Evolutionary conservation across 2,329 filamentous ascomycete genomes (phyloP).

Genomic region (Xylariales sp.): DNA sequence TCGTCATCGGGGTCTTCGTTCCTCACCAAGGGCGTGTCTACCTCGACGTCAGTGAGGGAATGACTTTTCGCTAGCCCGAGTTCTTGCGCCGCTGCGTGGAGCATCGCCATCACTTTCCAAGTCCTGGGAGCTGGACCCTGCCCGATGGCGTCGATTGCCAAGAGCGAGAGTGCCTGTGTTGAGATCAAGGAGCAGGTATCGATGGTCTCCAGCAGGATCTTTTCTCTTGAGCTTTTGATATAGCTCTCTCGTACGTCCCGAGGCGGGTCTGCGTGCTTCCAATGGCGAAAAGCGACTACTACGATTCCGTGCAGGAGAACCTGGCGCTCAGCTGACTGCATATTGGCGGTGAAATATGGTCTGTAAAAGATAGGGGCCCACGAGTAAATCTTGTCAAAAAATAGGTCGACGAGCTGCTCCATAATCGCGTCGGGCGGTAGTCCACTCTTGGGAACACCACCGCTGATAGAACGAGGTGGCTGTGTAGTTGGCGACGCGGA

Average conservation of each 20-base stretch:
- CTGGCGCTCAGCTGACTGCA: slow-evolving; percentile 7
- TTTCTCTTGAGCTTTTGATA: slow-evolving; percentile 16
- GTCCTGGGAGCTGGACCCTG: slow-evolving; percentile 13
- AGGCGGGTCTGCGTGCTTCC: slow-evolving; percentile 6
- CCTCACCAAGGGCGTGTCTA: slow-evolving; percentile 15
- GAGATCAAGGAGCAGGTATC: slow-evolving; percentile 20
- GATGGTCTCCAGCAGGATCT: slow-evolving; percentile 18
- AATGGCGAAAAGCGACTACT: slow-evolving; percentile 12
- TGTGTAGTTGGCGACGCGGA: neutral
- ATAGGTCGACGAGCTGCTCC: slow-evolving; percentile 16
- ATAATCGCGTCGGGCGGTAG: slow-evolving; percentile 12
- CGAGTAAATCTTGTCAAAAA: slow-evolving; percentile 19
- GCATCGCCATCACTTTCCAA: slow-evolving; percentile 19
- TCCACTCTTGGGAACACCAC: neutral
- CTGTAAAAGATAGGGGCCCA: slow-evolving; percentile 19
- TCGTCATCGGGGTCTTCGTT: slow-evolving; percentile 19
- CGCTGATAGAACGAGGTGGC: neutral
- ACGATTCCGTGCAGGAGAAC: slow-evolving; percentile 22
- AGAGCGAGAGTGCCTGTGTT: slow-evolving; percentile 15
- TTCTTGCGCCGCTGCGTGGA: slow-evolving; percentile 11
- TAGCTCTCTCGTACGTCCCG: slow-evolving; percentile 5
- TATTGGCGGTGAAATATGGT: slow-evolving; percentile 5
- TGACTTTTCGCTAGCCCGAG: slow-evolving; percentile 13
- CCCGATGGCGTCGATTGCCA: slow-evolving; percentile 16
- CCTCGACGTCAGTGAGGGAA: slow-evolving; percentile 7